These are phyloP conservation scores for Balakata baccata DNA, from an alignment of 345 rosid genomes.

Conservation along the genomic window DNA sequence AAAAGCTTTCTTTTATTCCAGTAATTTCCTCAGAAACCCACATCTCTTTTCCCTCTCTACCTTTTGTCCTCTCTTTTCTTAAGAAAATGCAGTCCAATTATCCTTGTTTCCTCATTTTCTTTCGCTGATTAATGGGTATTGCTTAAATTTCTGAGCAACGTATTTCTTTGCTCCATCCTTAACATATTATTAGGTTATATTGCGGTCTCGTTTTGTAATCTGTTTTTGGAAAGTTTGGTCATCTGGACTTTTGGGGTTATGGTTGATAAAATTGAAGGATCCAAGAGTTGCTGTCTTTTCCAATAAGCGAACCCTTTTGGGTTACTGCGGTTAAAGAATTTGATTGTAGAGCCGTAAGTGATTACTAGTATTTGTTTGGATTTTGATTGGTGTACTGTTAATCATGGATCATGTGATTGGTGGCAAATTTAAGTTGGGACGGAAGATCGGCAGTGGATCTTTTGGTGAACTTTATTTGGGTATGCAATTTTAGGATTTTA, in stretches of 20 bases:
- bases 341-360: conserved; percentile 3
- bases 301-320: conserved; percentile 18
- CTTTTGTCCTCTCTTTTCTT: conserved; percentile 7
- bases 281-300: conserved; percentile 18
- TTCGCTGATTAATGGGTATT: conserved; percentile 24
- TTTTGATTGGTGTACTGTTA: conserved; percentile 6
- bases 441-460: conserved; percentile 95
- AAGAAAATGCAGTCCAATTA: conserved; percentile 26
- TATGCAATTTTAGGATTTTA: conserved; percentile 20
- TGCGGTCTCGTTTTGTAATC: neutral
- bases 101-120: neutral
- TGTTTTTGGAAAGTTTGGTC: neutral
- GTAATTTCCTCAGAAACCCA: conserved; percentile 8
- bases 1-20: neutral
- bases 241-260: conserved; percentile 10
- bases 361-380: neutral
- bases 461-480: conserved; percentile 89
- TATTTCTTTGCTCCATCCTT: conserved; percentile 8
- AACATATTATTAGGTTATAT: neutral
- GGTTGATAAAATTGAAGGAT: conserved; percentile 26
- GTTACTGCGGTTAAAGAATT: conserved; percentile 24
- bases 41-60: neutral
- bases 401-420: conserved; percentile 66
- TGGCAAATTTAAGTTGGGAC: conserved; percentile 81
- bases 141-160: conserved; percentile 24